Conservation (phyloP, 768 basidiomycete species). For the Mycena galopus region DNA sequence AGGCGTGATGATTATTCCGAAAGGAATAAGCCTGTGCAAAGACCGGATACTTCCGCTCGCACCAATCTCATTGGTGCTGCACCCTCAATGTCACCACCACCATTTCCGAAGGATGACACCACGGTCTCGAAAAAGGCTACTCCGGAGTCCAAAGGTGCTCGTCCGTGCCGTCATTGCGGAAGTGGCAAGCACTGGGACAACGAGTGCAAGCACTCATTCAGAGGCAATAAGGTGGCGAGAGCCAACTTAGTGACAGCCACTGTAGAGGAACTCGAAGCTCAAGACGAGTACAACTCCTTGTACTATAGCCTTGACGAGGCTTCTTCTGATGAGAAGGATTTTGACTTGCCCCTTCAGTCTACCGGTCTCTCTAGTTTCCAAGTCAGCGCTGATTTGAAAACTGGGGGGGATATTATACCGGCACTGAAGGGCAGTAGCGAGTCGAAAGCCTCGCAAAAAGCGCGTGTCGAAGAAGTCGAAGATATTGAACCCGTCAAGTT, state of each 20-base stretch:
- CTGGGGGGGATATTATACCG: neutral
- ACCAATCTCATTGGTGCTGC: neutral
- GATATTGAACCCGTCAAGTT: neutral
- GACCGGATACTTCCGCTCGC: too few species aligned
- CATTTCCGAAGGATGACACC: too few species aligned
- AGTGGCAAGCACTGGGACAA: slow-evolving; percentile 49
- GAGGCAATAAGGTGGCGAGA: slow-evolving; percentile 31
- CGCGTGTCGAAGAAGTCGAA: neutral
- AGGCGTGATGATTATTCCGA: too few species aligned
- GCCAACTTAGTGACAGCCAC: slow-evolving; percentile 17
- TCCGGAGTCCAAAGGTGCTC: neutral
- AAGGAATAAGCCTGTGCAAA: too few species aligned
- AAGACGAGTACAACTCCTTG: slow-evolving; percentile 44
- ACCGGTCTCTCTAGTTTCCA: neutral
- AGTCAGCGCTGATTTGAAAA: neutral
- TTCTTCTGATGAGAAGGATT: slow-evolving; percentile 36
- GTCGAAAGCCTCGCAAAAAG: neutral
- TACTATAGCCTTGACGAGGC: slow-evolving; percentile 35
- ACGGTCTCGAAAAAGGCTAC: neutral
- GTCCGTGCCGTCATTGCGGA: neutral
- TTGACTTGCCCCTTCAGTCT: slow-evolving; percentile 32
- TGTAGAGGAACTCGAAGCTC: slow-evolving; percentile 27
- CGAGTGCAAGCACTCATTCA: slow-evolving; percentile 46
- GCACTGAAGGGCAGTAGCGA: neutral
- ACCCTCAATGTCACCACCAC: too few species aligned